phyloP scores from a whole-genome alignment of 1,284 basidiomycete genomes.

The Austroboletus rostrupii region DNA sequence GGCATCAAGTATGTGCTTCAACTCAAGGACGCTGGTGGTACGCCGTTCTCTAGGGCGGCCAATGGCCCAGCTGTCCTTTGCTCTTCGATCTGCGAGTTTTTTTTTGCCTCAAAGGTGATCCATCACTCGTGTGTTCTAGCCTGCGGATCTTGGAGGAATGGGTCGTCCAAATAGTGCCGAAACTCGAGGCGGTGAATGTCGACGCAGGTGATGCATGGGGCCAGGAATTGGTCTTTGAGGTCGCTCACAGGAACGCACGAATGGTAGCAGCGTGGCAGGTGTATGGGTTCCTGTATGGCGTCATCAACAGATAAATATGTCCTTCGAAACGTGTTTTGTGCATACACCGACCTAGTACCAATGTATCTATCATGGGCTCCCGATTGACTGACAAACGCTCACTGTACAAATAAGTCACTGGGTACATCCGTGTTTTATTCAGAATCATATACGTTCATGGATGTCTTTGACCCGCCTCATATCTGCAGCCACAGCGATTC shows the following conservation, averaged over 20 bases:
- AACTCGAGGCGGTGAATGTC: slow-evolving; percentile 37
- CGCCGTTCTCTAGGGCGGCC: slow-evolving; percentile 87
- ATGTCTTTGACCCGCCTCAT: slow-evolving; percentile 78
- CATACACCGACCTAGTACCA: slow-evolving; percentile 29
- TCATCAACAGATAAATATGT: slow-evolving; percentile 92
- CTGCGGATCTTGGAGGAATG: slow-evolving; percentile 62
- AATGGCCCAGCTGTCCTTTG: slow-evolving; percentile 92
- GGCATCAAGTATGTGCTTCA: slow-evolving; percentile 90
- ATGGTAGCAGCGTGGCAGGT: slow-evolving; percentile 96
- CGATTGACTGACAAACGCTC: slow-evolving; percentile 77
- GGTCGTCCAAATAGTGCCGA: slow-evolving; percentile 59
- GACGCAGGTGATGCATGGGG: slow-evolving; percentile 60
- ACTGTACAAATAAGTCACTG: neutral
- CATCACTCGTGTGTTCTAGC: slow-evolving; percentile 2
- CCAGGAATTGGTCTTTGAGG: slow-evolving; percentile 69
- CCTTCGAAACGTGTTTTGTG: neutral
- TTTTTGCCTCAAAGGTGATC: slow-evolving; percentile 76
- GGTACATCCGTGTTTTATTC: neutral
- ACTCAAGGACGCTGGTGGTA: slow-evolving; percentile 91
- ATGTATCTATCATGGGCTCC: slow-evolving; percentile 84
- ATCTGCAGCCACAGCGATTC: slow-evolving; percentile 95
- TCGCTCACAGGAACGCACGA: slow-evolving; percentile 76
- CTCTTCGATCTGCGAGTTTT: slow-evolving; percentile 93
- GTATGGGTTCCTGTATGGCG: slow-evolving; percentile 89
- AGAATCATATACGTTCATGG: slow-evolving; percentile 96